Evolutionary conservation across 306 rosid species (phyloP), one percentile per base, ranked within the genome.

Genomic region (Lathyrus oleraceus): DNA sequence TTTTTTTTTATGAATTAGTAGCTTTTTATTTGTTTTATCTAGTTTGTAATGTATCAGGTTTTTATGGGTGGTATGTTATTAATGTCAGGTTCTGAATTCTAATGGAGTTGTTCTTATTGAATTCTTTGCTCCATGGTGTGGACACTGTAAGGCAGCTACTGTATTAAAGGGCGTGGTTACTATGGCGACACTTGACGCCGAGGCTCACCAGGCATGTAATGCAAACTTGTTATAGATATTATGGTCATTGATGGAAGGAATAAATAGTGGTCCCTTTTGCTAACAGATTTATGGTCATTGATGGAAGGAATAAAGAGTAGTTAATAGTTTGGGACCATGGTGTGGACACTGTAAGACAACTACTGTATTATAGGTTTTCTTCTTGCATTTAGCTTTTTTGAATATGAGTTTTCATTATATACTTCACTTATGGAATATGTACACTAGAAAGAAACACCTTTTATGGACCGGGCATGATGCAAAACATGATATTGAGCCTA

Each of bases 41-140:
- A 64, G 58, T 58, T 48, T 39, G 54, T 42, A 40, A 28, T 65
- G 70, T 35, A 74, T 71, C 47, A 39, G 17, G 48, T 44, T 62
- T 61, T 68, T 44, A 42, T 19, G 23, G 39, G 23, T 80, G 32
- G 16, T 59, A 44, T 77, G 19, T 70, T 60, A 54, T 67, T 73
- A 61, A 40, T 74, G 63, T 77, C 94, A 95, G 99, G 99, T 95
- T 83, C 57, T 89, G 79, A 92, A 95, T 80, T 95, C 97, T 13
- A 95, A 91, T 65, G 83, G 95, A 73, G 82, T 95, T 52, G 99
- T 95, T 69, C 83, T 95, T 48, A 96, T 95, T 19, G 99, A 95
- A 80, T 95, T 95, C 81, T 95, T 88, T 74, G 99, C 99, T 2
- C 99, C 99, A 1, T 95, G 99, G 99, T 95, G 99, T 62, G 99